phyloP scores from a whole-genome alignment of 805 yeast species.

The Starmerella powellii region DNA sequence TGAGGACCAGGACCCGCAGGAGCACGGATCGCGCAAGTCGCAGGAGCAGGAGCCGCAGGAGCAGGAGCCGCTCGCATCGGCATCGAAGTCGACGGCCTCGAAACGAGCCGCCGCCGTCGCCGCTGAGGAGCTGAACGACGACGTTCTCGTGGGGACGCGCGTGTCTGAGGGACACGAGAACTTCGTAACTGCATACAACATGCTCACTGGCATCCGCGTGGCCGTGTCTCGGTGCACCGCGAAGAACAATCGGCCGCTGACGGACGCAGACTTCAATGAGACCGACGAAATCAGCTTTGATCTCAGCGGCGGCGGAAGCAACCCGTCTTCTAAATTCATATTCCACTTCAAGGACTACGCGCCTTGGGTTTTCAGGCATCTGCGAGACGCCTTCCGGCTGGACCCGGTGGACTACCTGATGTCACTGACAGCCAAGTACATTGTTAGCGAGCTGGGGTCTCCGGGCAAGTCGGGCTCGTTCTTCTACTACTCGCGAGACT shows the following conservation, averaged over 20 bases:
- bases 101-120: constrained; percentile 15
- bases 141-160: constrained; percentile 62
- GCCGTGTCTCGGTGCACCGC: constrained; percentile 82
- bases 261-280: constrained; percentile 55
- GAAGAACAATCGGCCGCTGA: constrained; percentile 63
- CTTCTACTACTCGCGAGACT: constrained; percentile 89
- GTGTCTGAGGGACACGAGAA: constrained; percentile 89
- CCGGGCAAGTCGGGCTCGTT: constrained; percentile 97
- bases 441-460: constrained; percentile 80
- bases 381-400: constrained; percentile 65
- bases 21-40: too few relatives aligned
- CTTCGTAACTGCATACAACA: constrained; percentile 87
- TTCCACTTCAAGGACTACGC: constrained; percentile 94
- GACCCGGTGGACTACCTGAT: constrained; percentile 94
- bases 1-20: neutral
- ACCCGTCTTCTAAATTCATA: constrained; percentile 89
- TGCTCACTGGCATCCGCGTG: constrained; percentile 93
- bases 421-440: constrained; percentile 84
- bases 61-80: neutral
- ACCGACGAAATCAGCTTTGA: constrained; percentile 79
- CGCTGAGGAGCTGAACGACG: constrained; percentile 25
- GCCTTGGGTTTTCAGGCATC: constrained; percentile 84
- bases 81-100: constrained; percentile 7
- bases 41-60: too few relatives aligned
- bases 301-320: constrained; percentile 65